Evolutionary conservation across 306 rosid genomes (phyloP), one percentile per base, ranked within the genome.

Genomic region (Psophocarpus tetragonolobus): DNA sequence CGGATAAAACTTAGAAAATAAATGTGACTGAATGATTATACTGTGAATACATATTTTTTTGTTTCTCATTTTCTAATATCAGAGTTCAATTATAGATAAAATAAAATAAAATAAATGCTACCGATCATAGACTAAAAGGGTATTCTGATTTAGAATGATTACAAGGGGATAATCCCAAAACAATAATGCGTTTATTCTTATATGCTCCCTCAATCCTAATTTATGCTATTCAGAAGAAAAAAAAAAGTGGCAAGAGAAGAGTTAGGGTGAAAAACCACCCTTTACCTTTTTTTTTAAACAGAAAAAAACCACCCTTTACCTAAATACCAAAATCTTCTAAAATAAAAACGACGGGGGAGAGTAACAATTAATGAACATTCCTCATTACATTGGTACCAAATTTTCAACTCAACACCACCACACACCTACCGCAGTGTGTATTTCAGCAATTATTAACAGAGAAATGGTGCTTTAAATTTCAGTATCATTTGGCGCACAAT

Each of bases 121-220:
- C 56, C 64, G 20, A 57, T 27, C 64, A 75, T 24, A 21, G 14
- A 9, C 68, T 3, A 62, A 73, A 54, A 45, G 76, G 39, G 17
- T 27, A 12, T 60, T 79, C 70, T 45, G 4, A 57, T 48, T 63
- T 18, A 38, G 63, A 80, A 75, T 71, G 66, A 50, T 42, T 67
- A 60, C 72, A 71, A 30, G 44, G 57, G 50, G 42, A 48, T 32
- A 50, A 24, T 58, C 82, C 77, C 14, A 13, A 65, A 61, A 67
- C 24, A 73, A 67, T 62, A 13, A 80, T 60, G 73, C 80, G 71
- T 82, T 85, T 85, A 85, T 85, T 81, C 57, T 35, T 36, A 68
- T 57, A 73, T 67, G 71, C 65, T 78, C 50, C 69, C 76, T 21
- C 12, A 23, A 57, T 24, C 74, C 76, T 80, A 76, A 26, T 45